A percentile compares a stretch with the other conserved stretches of the same genome.
These are phyloP conservation scores for Phaeosphaeriaceae sp. DNA, from an alignment of 2,329 filamentous ascomycete species.

Conservation along the genomic window DNA sequence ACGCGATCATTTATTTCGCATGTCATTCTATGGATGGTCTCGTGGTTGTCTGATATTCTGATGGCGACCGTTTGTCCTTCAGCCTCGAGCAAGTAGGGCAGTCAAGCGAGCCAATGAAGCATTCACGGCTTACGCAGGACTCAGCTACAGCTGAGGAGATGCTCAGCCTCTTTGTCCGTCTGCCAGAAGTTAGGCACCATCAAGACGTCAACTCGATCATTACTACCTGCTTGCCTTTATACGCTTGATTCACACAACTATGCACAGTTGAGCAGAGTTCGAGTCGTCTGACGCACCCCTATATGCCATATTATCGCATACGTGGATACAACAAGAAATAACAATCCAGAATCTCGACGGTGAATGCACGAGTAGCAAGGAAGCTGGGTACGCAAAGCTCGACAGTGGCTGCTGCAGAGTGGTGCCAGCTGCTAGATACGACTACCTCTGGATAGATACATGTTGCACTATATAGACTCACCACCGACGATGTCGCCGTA, in stretches of 20 bases:
- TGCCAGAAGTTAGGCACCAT: too few species aligned
- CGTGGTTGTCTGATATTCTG: background rate
- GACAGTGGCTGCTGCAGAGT: background rate
- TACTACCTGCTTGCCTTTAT: background rate
- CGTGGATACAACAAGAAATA: conserved; percentile 2
- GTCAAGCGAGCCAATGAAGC: background rate
- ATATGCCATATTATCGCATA: conserved; percentile 3
- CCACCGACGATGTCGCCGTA: too few species aligned
- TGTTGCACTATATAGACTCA: conserved; percentile 6
- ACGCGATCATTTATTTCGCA: background rate
- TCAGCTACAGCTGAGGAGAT: background rate
- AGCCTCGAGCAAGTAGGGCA: background rate
- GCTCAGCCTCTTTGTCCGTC: background rate
- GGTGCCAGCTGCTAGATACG: background rate
- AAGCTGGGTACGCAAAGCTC: background rate
- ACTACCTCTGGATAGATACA: conserved; percentile 1
- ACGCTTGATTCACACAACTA: background rate
- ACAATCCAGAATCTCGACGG: background rate
- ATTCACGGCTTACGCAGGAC: background rate
- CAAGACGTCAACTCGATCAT: too few species aligned
- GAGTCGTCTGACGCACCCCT: background rate
- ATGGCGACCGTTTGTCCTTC: background rate
- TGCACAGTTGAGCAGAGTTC: background rate
- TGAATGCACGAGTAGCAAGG: background rate
- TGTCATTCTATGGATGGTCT: background rate